Base-by-base conservation (phyloP, 345 rosid genomes). In the Brassica nigra region DNA sequence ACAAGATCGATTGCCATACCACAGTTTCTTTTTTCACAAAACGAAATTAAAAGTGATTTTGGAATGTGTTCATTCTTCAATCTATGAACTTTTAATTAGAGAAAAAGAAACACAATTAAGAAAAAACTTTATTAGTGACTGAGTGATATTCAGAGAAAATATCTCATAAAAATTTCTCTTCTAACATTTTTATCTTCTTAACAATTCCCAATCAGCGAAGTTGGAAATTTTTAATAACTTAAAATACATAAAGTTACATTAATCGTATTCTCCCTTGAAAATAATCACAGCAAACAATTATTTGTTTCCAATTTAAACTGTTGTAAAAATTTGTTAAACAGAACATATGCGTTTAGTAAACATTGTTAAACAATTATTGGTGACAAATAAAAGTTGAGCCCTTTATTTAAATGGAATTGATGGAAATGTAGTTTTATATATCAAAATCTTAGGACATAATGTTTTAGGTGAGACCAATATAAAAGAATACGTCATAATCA, bases 1-100 rank as follows among this genome's bases (percentile, higher is more conserved):
- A 63, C 62, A 69, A 59, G 16, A 15, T 76, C 7, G 2, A 28
- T 42, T 68, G 37, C 59, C 80, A 54, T 55, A 70, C 37, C 59
- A 27, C 49, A 52, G 8, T 18, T 18, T 7, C 2, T 30, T 64
- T 8, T 18, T 57, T 4, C 27, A 15, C 12, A 16, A 42, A 12
- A 7, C 18, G 2, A 16, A 4, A 36, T 36, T 14, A 6, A 62
- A 77, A 47, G 54, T 70, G 64, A 28, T 65, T 4, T 68, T 68
- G 5, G n/a, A 33, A 70, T 70, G 34, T 70, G 36, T 62, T 69
- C 37, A 61, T 61, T 61, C 75, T n/a, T 30, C 39, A 36, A 36
- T 36, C 39, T 36, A 36, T 36, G 8, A 36, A 36, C 39, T 36
- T 36, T 36, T 6, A 36, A 36, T 36, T 36, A 36, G 39, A 36